Percentiles rank a stretch among this genome's conserved stretches.
Conservation (phyloP, 208 protist species). For the Crithidia sp. region DNA sequence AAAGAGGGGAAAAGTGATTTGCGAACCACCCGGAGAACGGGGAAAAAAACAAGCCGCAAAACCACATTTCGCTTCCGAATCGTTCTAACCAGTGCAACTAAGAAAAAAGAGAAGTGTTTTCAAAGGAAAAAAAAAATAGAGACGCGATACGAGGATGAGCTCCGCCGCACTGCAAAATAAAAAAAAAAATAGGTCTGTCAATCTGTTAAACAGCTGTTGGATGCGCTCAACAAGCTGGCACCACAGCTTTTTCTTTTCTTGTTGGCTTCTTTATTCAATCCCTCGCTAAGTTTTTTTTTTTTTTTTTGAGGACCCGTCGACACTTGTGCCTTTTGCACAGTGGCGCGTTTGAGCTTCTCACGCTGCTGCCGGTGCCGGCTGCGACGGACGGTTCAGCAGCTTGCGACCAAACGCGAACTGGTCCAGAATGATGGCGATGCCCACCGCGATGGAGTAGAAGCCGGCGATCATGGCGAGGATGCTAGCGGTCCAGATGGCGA, state of each 20-base stretch:
- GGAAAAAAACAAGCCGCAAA: background rate
- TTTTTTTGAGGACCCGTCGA: background rate
- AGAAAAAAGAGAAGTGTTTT: background rate
- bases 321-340: background rate
- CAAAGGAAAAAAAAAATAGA: too few species aligned
- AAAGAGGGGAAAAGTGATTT: background rate
- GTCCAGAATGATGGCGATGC: constrained; percentile 37
- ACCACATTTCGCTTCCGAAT: background rate
- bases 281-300: too few species aligned
- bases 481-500: constrained; percentile 29
- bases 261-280: too few species aligned
- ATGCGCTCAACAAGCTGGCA: too few species aligned
- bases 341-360: background rate
- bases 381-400: background rate
- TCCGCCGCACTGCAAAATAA: too few species aligned
- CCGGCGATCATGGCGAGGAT: constrained; percentile 32
- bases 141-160: too few species aligned
- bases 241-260: too few species aligned
- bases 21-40: too few species aligned
- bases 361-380: background rate
- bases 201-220: too few species aligned
- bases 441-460: constrained; percentile 33
- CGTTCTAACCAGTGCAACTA: constrained; percentile 1
- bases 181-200: too few species aligned
- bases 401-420: constrained; percentile 35